Percentiles rank a stretch among this genome's conserved stretches.
phyloP scores from a whole-genome alignment of 345 rosid genomes.

The Corymbia maculata region DNA sequence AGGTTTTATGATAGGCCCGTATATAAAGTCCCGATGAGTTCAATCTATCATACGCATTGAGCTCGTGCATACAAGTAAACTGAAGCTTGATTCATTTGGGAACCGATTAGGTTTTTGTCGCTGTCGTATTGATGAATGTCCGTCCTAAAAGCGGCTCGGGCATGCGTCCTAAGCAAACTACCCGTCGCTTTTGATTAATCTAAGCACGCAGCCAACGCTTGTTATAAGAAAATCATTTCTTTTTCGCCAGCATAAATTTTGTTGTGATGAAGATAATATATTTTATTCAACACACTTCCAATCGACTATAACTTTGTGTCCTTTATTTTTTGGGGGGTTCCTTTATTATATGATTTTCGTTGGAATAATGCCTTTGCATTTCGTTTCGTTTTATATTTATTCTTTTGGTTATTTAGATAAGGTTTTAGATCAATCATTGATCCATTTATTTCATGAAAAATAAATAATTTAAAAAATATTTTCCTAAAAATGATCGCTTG shows the following conservation, averaged over 20 bases:
- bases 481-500: neutral
- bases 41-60: neutral
- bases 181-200: neutral
- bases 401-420: neutral
- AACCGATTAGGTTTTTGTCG: neutral
- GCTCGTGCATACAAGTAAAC: rapidly evolving
- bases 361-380: neutral
- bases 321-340: neutral
- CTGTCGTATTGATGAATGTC: neutral
- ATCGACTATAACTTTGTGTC: neutral
- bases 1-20: rapidly evolving
- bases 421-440: neutral
- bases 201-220: neutral
- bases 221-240: neutral
- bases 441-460: neutral
- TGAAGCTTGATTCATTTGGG: neutral
- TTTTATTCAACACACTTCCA: neutral
- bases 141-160: neutral
- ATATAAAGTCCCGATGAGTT: rapidly evolving
- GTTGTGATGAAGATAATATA: neutral
- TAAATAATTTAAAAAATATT: no score
- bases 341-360: neutral
- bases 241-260: neutral
- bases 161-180: neutral
- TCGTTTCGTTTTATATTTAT: neutral